Evolutionary conservation across 2,329 filamentous ascomycete species (phyloP).

Genomic region (Colletotrichum lentis): DNA sequence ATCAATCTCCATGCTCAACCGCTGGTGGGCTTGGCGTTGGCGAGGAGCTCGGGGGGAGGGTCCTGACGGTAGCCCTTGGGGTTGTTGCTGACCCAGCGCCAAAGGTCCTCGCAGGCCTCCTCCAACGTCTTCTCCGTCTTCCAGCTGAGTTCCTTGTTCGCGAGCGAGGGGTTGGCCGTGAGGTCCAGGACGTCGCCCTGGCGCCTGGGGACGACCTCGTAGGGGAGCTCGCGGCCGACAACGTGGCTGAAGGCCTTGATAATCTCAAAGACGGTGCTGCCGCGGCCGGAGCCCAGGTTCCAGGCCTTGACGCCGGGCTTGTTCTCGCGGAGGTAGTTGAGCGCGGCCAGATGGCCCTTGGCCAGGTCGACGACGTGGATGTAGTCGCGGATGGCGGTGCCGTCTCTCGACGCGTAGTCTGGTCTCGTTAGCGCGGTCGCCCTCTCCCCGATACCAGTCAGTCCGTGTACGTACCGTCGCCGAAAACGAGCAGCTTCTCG

Average conservation of each 20-base stretch:
- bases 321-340: slow-evolving; percentile 86
- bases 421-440: slow-evolving; percentile 38
- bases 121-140: slow-evolving; percentile 90
- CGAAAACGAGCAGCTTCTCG: slow-evolving; percentile 93
- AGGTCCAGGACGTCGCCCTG: slow-evolving; percentile 93
- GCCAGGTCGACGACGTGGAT: slow-evolving; percentile 95
- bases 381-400: slow-evolving; percentile 96
- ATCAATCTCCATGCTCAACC: neutral
- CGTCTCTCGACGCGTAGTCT: slow-evolving; percentile 93
- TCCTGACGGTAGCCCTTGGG: slow-evolving; percentile 92
- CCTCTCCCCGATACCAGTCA: rapidly evolving
- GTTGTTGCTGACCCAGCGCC: slow-evolving; percentile 98
- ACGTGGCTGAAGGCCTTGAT: slow-evolving; percentile 91
- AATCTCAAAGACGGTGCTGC: slow-evolving; percentile 97
- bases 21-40: slow-evolving; percentile 59
- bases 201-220: slow-evolving; percentile 83
- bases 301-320: slow-evolving; percentile 92
- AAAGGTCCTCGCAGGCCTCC: slow-evolving; percentile 91
- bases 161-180: slow-evolving; percentile 87
- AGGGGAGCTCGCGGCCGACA: slow-evolving; percentile 85
- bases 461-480: slow-evolving; percentile 71
- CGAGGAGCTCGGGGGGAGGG: slow-evolving; percentile 83
- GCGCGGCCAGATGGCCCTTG: slow-evolving; percentile 83
- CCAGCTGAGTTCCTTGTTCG: slow-evolving; percentile 90
- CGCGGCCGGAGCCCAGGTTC: slow-evolving; percentile 95